Evolutionary conservation across 2,329 filamentous ascomycete species (phyloP).

Genomic region (Calonectria crousiana): DNA sequence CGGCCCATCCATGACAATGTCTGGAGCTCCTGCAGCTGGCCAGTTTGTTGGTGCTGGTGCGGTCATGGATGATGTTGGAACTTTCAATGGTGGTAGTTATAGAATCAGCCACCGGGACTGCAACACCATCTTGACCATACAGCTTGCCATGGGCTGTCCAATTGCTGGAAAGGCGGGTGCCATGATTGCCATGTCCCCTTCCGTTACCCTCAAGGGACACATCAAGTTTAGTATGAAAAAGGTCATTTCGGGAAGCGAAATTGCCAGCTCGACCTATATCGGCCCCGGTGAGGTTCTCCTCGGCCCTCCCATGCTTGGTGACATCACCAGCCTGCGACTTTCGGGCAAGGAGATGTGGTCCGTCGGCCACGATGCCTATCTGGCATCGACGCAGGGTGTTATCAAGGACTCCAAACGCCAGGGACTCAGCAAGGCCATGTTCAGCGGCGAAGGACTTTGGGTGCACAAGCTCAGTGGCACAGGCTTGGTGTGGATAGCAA

Average conservation of each 20-base stretch:
- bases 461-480: constrained; percentile 87
- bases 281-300: constrained; percentile 92
- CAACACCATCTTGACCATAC: constrained; percentile 90
- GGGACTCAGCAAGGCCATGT: constrained; percentile 88
- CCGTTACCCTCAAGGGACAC: constrained; percentile 84
- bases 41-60: constrained; percentile 74
- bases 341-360: constrained; percentile 81
- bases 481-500: constrained; percentile 90
- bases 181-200: constrained; percentile 96
- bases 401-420: constrained; percentile 90
- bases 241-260: constrained; percentile 83
- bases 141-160: constrained; percentile 90
- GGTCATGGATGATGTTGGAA: constrained; percentile 87
- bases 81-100: constrained; percentile 96
- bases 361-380: constrained; percentile 87
- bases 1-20: constrained; percentile 48
- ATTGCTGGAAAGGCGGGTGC: constrained; percentile 83
- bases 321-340: constrained; percentile 85
- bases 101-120: constrained; percentile 92
- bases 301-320: constrained; percentile 83
- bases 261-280: constrained; percentile 83
- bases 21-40: constrained; percentile 56
- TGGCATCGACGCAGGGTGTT: constrained; percentile 89
- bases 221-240: constrained; percentile 94
- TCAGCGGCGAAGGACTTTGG: constrained; percentile 92